These are phyloP conservation scores for Chaetoscypha palmicola DNA, from an alignment of 2,329 filamentous ascomycete species.

Conservation along the genomic window DNA sequence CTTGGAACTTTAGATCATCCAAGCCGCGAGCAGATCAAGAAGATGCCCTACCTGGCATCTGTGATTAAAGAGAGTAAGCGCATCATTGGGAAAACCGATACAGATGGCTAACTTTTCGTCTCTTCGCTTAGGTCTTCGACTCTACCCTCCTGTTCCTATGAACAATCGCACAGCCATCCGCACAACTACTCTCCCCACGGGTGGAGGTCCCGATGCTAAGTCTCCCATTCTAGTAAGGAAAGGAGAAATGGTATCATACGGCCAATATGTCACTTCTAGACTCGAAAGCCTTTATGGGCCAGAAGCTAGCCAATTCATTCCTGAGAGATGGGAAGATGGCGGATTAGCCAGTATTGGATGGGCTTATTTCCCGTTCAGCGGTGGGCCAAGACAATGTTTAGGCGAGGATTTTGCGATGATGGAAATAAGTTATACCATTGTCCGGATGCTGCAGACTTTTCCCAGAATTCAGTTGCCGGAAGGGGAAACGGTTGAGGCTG, in stretches of 20 bases:
- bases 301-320: constrained; percentile 30
- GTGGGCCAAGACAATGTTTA: constrained; percentile 31
- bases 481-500: constrained; percentile 10
- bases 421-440: constrained; percentile 30
- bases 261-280: constrained; percentile 24
- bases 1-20: constrained; percentile 39
- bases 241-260: constrained; percentile 22
- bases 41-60: constrained; percentile 12
- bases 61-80: constrained; percentile 18
- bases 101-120: too few species aligned
- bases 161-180: constrained; percentile 22
- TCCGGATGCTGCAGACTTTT: constrained; percentile 28
- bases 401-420: constrained; percentile 32
- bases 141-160: constrained; percentile 27
- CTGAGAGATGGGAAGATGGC: constrained; percentile 28
- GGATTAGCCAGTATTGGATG: constrained; percentile 35
- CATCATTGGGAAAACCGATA: background rate
- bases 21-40: constrained; percentile 8
- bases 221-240: constrained; percentile 15
- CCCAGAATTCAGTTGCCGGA: constrained; percentile 6
- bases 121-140: constrained; percentile 12
- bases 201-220: constrained; percentile 28
- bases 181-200: constrained; percentile 26
- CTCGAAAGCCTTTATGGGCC: constrained; percentile 30
- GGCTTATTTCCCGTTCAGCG: constrained; percentile 33